These are phyloP conservation scores for Oryza brachyantha DNA, from an alignment of 176 grass and related monocot species.

Conservation along the genomic window DNA sequence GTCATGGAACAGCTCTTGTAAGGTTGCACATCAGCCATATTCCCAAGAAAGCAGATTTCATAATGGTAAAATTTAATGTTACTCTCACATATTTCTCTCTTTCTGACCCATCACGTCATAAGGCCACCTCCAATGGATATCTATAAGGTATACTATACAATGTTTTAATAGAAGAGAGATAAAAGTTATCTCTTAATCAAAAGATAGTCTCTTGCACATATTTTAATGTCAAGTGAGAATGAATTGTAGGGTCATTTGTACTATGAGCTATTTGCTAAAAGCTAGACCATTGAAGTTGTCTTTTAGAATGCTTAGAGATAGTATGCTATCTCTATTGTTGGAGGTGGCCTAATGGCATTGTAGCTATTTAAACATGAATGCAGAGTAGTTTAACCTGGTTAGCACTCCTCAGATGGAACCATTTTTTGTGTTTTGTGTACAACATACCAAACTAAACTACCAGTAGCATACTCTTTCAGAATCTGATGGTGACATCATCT, in stretches of 20 bases:
- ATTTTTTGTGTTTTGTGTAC: not conserved
- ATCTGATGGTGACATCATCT: not conserved
- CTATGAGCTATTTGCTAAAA: too few relatives aligned
- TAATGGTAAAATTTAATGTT: slow-evolving; percentile 63
- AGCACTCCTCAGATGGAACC: not conserved
- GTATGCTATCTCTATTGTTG: too few relatives aligned
- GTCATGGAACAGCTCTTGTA: slow-evolving; percentile 79
- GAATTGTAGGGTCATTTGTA: too few relatives aligned
- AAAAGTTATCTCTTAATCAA: too few relatives aligned
- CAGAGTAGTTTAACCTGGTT: not conserved
- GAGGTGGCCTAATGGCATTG: not conserved
- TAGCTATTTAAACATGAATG: slow-evolving; percentile 10
- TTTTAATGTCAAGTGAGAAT: too few relatives aligned
- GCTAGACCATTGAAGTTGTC: too few relatives aligned
- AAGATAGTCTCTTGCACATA: too few relatives aligned
- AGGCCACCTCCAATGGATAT: too few relatives aligned
- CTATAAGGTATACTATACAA: too few relatives aligned
- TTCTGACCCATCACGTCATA: slow-evolving; percentile 12
- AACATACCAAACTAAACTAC: not conserved
- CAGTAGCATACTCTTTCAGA: not conserved
- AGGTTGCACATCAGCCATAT: slow-evolving; percentile 55
- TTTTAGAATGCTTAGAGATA: too few relatives aligned
- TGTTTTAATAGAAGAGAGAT: too few relatives aligned
- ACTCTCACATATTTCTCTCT: not conserved
- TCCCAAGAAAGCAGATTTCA: slow-evolving; percentile 71